Evolutionary conservation across 176 grass and related monocot genomes (phyloP), one percentile per base, ranked within the genome.

Genomic region (Ensete glaucum): DNA sequence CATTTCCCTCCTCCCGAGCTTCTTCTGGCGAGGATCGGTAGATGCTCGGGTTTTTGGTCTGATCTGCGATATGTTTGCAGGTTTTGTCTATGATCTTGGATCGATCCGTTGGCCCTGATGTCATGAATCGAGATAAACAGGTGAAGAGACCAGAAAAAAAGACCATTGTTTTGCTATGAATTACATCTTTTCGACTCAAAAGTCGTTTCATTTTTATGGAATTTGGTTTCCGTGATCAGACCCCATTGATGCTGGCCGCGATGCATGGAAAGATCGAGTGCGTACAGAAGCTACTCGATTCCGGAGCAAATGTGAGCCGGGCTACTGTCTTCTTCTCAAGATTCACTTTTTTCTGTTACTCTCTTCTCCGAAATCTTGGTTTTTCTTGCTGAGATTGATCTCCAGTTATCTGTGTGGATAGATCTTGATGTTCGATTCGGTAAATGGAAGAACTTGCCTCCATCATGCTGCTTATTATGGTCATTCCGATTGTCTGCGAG

Each of bases 361-460:
- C 54, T 56, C n/a, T 11, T 1, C 57, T 17, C 13, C 53, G 34
- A 57, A 60, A 22, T 7, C 10, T 20, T 71, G 73, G 12, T 9
- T 75, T 43, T 12, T 80, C 50, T 76, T 78, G 29, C 52, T 29
- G 43, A 63, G 11, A 52, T 59, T 67, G 29, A 70, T 77, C 23
- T n/a, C 34, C 53, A 19, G 74, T 3, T 81, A 19, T 25, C 25
- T 29, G 13, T 72, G 24, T 62, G 57, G 54, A 59, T 72, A 99
- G 96, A 95, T 99, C 74, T 88, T 99, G 88, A 94, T 99, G 96
- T 99, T 99, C 79, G 96, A 99, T 83, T 92, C 96, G 54, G 76
- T 88, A 73, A 87, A 95, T 67, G 86, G 96, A 67, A 88, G 96
- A 85, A 99, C 96, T 77, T 95, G 96, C 85, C 84, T 99, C 79